Evolutionary conservation across 163 green algal species (phyloP).

Genomic region (Trebouxiophyceae sp.): DNA sequence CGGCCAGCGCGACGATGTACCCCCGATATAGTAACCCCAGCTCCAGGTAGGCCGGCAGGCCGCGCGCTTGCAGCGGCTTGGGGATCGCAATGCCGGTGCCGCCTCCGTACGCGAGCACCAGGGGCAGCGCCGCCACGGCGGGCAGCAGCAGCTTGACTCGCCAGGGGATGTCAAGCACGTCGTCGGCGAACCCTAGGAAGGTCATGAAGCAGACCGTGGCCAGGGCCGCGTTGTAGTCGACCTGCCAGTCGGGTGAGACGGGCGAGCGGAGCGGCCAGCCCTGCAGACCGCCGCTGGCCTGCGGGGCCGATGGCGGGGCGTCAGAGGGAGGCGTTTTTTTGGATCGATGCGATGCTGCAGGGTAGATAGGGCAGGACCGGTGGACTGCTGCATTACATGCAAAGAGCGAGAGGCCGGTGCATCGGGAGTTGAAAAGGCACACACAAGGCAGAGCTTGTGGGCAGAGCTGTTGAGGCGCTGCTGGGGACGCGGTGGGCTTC

Average conservation of each 20-base stretch:
- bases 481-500: no score
- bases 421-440: no score
- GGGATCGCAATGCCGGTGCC: slow-evolving; percentile 81
- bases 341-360: background rate
- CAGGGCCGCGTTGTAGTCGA: slow-evolving; percentile 97
- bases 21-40: slow-evolving; percentile 81
- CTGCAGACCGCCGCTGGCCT: no score
- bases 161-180: slow-evolving; percentile 98
- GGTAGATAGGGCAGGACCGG: background rate
- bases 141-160: slow-evolving; percentile 94
- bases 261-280: no score
- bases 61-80: slow-evolving; percentile 54
- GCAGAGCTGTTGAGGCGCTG: no score
- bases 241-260: slow-evolving; percentile 85
- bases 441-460: no score
- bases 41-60: slow-evolving; percentile 67
- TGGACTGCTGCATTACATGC: background rate
- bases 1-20: slow-evolving; percentile 84
- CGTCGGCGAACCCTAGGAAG: slow-evolving; percentile 96
- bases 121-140: slow-evolving; percentile 75
- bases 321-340: no score
- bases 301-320: no score
- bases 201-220: slow-evolving; percentile 98
- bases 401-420: no score
- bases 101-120: slow-evolving; percentile 87